These are phyloP conservation scores for Arachnopeziza araneosa DNA, from an alignment of 2,329 filamentous ascomycete species.

Conservation along the genomic window DNA sequence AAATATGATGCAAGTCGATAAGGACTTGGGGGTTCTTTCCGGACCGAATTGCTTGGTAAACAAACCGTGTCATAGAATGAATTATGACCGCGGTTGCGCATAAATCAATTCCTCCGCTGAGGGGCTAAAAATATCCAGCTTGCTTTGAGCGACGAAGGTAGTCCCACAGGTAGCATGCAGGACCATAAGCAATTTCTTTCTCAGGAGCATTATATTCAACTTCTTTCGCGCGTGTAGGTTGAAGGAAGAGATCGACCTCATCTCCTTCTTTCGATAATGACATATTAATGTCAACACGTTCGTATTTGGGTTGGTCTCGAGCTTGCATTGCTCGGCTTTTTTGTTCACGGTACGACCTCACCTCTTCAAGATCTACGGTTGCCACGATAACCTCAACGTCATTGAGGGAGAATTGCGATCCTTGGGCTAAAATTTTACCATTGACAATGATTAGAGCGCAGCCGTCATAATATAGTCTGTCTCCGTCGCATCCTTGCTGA, in stretches of 20 bases:
- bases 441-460: constrained; percentile 57
- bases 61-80: constrained; percentile 43
- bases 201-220: constrained; percentile 55
- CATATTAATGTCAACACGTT: constrained; percentile 15
- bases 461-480: constrained; percentile 44
- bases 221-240: constrained; percentile 20
- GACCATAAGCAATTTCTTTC: constrained; percentile 61
- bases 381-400: constrained; percentile 55
- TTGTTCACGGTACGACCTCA: constrained; percentile 48
- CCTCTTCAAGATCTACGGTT: constrained; percentile 66
- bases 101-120: constrained; percentile 56
- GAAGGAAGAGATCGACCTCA: too few relatives aligned
- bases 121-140: constrained; percentile 51
- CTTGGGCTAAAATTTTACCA: constrained; percentile 50
- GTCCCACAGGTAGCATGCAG: constrained; percentile 60
- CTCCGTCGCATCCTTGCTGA: constrained; percentile 52
- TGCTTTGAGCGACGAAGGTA: constrained; percentile 44
- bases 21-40: constrained; percentile 45
- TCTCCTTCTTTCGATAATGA: constrained; percentile 35
- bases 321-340: constrained; percentile 20
- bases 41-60: constrained; percentile 45
- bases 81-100: constrained; percentile 47
- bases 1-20: constrained; percentile 44
- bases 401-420: constrained; percentile 34
- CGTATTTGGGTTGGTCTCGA: constrained; percentile 33